Percentiles rank a stretch among this genome's conserved stretches.
Evolutionary conservation across 2,329 filamentous ascomycete species (phyloP).

Genomic region (Clonostachys sp.): DNA sequence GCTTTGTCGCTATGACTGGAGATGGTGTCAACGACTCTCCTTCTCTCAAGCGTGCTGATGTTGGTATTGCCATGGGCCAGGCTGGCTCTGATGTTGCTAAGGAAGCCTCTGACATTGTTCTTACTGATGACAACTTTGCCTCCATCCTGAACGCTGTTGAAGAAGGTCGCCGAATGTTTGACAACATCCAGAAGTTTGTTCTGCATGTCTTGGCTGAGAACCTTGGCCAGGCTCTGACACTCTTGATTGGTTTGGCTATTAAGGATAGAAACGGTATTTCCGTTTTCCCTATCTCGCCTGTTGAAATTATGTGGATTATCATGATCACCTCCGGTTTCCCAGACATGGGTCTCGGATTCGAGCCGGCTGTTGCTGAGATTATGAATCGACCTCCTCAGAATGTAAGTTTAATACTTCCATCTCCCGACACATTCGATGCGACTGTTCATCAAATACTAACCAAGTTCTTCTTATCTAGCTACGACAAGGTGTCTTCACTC

Average conservation of each 20-base stretch:
- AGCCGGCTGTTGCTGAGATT: conserved; percentile 64
- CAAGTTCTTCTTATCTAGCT: conserved; percentile 10
- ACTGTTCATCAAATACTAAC: too few relatives aligned
- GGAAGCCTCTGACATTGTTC: conserved; percentile 56
- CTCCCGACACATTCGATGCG: neutral
- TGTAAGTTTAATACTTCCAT: conserved; percentile 21
- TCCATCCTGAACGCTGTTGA: conserved; percentile 62
- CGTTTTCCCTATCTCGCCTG: conserved; percentile 66
- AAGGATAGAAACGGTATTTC: conserved; percentile 60
- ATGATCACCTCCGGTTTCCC: conserved; percentile 73
- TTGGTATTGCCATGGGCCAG: conserved; percentile 65
- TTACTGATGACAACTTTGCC: conserved; percentile 66
- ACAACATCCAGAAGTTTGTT: conserved; percentile 68
- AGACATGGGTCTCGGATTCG: conserved; percentile 72
- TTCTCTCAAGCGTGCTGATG: conserved; percentile 59
- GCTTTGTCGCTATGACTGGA: conserved; percentile 63
- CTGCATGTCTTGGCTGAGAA: conserved; percentile 65
- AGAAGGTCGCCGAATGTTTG: conserved; percentile 61
- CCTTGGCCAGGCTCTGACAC: conserved; percentile 62
- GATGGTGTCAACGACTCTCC: conserved; percentile 67
- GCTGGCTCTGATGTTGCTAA: conserved; percentile 64
- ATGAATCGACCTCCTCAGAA: conserved; percentile 65
- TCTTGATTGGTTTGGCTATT: conserved; percentile 66
- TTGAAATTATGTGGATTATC: conserved; percentile 77
- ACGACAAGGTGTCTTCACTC: conserved; percentile 56